Evolutionary conservation across 2,329 filamentous ascomycete genomes (phyloP), one percentile per base, ranked within the genome.

Genomic region (Aspergillus aculeatinus): DNA sequence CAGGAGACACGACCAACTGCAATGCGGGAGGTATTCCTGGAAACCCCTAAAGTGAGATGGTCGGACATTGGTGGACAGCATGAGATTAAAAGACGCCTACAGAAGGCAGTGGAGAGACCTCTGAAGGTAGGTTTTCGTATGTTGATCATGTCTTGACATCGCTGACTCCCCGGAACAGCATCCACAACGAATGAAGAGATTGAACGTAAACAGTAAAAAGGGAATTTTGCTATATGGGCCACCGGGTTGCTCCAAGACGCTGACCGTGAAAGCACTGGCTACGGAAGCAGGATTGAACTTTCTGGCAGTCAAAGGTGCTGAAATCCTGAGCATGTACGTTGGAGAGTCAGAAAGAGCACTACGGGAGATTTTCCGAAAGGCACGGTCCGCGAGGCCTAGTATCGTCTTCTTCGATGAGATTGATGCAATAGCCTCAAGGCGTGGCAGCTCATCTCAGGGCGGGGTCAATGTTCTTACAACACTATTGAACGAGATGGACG

Each of bases 321-420:
- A 97, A 76, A 85, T 97, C 12, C 87, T 96, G 61, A 96, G 92
- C 77, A 96, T 96, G 91, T 98, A 97, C 76, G 93, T 98, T 19
- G 94, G 94, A 62, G 94, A 98, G 75, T 94, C 92, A 2, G 94
- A 98, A 77, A 87, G 92, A 11, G 88, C 89, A 7, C 85, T 97
- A 48, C 87, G 94, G 42, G 89, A 92, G 58, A 86, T 97, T 1
- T 97, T 98, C 73, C 85, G 88, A 56, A 90, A 93, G 67, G 94
- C 94, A 1, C 84, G 90, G 48, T 88, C 89, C n/a, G 93, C 92
- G 9, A 87, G 88, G 55, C 94, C 94, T 0, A 92, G 90, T 72
- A 94, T 97, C 76, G 92, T 98, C 68, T 98, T 97, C 82, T 96
- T 97, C 66, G 93, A 98, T 73, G 93, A 98, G 75, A 95, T 98